Conservation (phyloP, 805 yeast species). For the Danielia oregonensis region DNA sequence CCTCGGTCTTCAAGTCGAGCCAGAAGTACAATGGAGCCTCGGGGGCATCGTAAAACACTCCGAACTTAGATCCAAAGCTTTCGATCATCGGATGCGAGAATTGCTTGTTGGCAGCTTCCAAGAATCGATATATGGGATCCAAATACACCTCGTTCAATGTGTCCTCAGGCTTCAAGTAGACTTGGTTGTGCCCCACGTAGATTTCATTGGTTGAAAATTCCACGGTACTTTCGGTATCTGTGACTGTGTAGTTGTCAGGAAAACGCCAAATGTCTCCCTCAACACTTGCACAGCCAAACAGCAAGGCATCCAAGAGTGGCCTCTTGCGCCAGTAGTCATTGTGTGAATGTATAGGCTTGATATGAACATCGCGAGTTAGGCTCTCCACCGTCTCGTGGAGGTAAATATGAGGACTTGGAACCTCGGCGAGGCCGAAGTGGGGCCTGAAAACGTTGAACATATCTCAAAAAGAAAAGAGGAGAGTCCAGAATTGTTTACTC, state of each 20-base stretch:
- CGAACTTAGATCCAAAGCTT: constrained; percentile 18
- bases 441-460: constrained; percentile 13
- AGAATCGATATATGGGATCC: constrained; percentile 45
- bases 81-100: constrained; percentile 15
- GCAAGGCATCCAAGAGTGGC: constrained; percentile 58
- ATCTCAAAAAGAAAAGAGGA: no score
- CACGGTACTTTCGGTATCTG: constrained; percentile 22
- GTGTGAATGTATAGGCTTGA: constrained; percentile 57
- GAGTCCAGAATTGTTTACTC: no score
- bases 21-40: constrained; percentile 54
- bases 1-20: constrained; percentile 60
- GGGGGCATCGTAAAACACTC: constrained; percentile 42
- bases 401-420: no score
- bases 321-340: constrained; percentile 63
- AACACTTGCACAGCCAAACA: constrained; percentile 52
- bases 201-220: constrained; percentile 25
- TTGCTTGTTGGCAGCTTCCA: constrained; percentile 45
- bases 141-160: constrained; percentile 52
- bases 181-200: constrained; percentile 61
- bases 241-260: constrained; percentile 26
- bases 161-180: constrained; percentile 40
- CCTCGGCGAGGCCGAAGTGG: constrained; percentile 1
- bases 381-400: constrained; percentile 17
- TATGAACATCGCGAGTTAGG: constrained; percentile 33
- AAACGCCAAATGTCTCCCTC: constrained; percentile 68